Evolutionary conservation across 75 land plant genomes (phyloP).

Genomic region (Ceratopteris richardii): DNA sequence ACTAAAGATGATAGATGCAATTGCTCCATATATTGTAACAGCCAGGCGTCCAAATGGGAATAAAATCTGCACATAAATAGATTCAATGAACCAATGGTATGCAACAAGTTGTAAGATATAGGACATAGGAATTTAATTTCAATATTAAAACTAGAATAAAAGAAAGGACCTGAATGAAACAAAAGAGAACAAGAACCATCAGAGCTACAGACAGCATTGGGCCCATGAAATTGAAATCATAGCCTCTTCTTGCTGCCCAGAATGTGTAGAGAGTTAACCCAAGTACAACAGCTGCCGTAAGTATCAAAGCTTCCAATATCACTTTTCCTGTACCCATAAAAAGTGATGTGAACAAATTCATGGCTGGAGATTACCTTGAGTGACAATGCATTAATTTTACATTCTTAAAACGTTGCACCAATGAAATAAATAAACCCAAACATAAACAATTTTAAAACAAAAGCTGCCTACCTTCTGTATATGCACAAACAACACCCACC

Average conservation of each 20-base stretch:
- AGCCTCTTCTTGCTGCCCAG: constrained; percentile 74
- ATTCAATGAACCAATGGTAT: background rate
- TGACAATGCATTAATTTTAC: too few species aligned
- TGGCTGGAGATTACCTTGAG: too few species aligned
- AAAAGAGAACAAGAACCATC: constrained; percentile 24
- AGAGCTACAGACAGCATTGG: constrained; percentile 34
- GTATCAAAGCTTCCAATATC: constrained; percentile 53
- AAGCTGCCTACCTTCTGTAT: constrained; percentile 60
- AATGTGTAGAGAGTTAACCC: constrained; percentile 71
- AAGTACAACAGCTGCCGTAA: constrained; percentile 57
- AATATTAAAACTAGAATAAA: background rate
- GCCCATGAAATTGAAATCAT: constrained; percentile 53
- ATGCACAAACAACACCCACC: constrained; percentile 69
- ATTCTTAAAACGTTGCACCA: too few species aligned
- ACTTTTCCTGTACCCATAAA: constrained; percentile 52
- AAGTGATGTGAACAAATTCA: too few species aligned
- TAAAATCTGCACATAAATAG: constrained; percentile 35
- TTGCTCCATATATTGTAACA: constrained; percentile 54
- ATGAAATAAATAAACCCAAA: too few species aligned
- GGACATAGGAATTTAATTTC: background rate
- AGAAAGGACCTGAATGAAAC: constrained; percentile 45
- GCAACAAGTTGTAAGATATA: background rate
- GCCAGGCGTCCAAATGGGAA: constrained; percentile 71
- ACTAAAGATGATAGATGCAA: constrained; percentile 69
- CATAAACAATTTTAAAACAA: too few species aligned